Evolutionary conservation across 306 rosid species (phyloP), one percentile per base, ranked within the genome.

Genomic region (Ammopiptanthus mongolicus): DNA sequence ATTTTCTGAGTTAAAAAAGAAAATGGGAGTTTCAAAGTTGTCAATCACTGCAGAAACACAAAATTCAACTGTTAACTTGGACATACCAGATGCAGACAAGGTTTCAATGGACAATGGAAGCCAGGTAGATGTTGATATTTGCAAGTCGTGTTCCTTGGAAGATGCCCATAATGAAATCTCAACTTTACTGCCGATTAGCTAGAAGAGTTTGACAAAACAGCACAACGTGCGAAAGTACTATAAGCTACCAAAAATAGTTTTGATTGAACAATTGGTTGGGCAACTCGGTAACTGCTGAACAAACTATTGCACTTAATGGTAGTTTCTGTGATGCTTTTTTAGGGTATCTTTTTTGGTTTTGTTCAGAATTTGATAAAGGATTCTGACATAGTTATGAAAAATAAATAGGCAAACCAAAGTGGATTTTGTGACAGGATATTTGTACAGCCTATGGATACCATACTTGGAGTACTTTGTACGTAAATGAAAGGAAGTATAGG

Each of bases 1-100:
- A 22, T 56, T 85, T 80, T 77, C 83, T 7, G 86, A 56, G 75
- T 56, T 78, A 41, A 83, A 61, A 63, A 79, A 69, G 83, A 80
- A 68, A 77, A 65, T 56, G 36, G 65, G 17, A 65, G 67, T 60
- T 73, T 29, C 74, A 7, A 51, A 61, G 67, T 73, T 36, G 28
- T 65, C 81, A 3, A 65, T 51, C 18, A 28, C 73, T 0, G 10
- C 21, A 17, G 65, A 75, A 44, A 68, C 22, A 17, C 60, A 37
- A 19, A 81, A 65, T 47, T 79, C 83, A 65, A 46, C 52, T 56
- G 82, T 39, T 46, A 50, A 57, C 14, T 11, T 63, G 36, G 86
- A 41, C 71, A 10, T 13, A 42, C 4, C 82, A 77, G 78, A 71
- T 53, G 61, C 71, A 17, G 53, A 62, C 6, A 4, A 44, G 41